These are phyloP conservation scores for Mariannaea sp. DNA, from an alignment of 2,329 filamentous ascomycete genomes.

Conservation along the genomic window DNA sequence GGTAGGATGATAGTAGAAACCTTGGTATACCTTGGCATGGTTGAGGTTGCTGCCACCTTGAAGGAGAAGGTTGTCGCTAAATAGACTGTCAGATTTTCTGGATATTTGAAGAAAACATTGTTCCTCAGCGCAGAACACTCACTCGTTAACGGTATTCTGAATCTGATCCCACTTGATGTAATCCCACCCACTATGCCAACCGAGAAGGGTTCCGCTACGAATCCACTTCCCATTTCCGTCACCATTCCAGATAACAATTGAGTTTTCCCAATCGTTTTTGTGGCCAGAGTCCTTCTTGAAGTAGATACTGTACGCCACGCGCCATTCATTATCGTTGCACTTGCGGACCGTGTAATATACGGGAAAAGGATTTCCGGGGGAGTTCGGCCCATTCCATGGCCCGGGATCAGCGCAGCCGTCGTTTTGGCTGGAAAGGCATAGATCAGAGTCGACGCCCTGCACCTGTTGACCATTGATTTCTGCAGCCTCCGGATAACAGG, in stretches of 20 bases:
- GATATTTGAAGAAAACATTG: background rate
- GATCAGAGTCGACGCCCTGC: slow-evolving; percentile 5
- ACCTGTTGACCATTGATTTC: slow-evolving; percentile 5
- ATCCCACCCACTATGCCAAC: slow-evolving; percentile 3
- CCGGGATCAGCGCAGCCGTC: slow-evolving; percentile 12
- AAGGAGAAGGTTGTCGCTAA: slow-evolving; percentile 1
- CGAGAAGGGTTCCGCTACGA: slow-evolving; percentile 17
- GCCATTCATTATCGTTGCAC: slow-evolving; percentile 26
- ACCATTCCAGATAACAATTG: slow-evolving; percentile 26
- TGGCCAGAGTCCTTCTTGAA: slow-evolving; percentile 36
- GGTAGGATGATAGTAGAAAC: slow-evolving; percentile 17
- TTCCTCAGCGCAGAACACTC: too few species aligned
- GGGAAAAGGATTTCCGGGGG: slow-evolving; percentile 16
- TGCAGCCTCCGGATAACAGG: slow-evolving; percentile 14
- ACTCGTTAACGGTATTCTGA: slow-evolving; percentile 30
- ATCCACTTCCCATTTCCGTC: slow-evolving; percentile 22
- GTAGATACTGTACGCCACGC: slow-evolving; percentile 33
- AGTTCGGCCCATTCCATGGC: slow-evolving; percentile 11
- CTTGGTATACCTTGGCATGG: slow-evolving; percentile 19
- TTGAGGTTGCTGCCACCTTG: slow-evolving; percentile 13
- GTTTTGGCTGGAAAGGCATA: slow-evolving; percentile 8
- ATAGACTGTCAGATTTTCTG: background rate
- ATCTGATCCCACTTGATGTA: slow-evolving; percentile 27
- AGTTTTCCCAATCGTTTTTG: slow-evolving; percentile 34
- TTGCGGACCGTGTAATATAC: slow-evolving; percentile 24